Conservation (phyloP, 2,329 filamentous ascomycete species). For the Geosmithia putterillii region DNA sequence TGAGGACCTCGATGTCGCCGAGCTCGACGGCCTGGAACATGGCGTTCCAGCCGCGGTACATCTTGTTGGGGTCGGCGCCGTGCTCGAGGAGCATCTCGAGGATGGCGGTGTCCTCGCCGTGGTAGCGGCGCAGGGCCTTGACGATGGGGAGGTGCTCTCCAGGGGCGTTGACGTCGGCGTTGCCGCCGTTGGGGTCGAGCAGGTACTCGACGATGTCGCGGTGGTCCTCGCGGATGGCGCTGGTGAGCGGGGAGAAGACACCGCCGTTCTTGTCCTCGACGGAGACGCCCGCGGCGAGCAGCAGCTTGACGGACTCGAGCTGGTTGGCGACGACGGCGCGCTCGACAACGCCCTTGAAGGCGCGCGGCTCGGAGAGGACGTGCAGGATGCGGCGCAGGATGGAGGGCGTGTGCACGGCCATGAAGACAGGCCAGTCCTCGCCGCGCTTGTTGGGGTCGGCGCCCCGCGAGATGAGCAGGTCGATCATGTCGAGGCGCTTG, state of each 20-base stretch:
- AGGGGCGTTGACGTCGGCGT: conserved; percentile 51
- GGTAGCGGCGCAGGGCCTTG: conserved; percentile 51
- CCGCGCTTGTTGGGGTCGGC: conserved; percentile 52
- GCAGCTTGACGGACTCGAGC: conserved; percentile 53
- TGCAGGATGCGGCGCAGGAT: conserved; percentile 48
- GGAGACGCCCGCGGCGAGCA: conserved; percentile 50
- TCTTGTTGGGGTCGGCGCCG: conserved; percentile 55
- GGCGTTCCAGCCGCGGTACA: conserved; percentile 55
- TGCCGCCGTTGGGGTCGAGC: conserved; percentile 39
- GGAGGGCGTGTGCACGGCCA: conserved; percentile 50
- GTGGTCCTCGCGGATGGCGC: conserved; percentile 50
- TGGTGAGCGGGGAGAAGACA: conserved; percentile 58
- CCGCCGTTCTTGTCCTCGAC: conserved; percentile 63
- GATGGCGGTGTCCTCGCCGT: conserved; percentile 43
- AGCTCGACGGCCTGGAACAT: conserved; percentile 55
- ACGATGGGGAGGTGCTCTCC: conserved; percentile 61
- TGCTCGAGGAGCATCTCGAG: conserved; percentile 49
- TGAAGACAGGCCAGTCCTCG: conserved; percentile 58
- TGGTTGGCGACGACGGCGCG: conserved; percentile 55
- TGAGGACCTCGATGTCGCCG: conserved; percentile 42
- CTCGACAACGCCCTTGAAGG: conserved; percentile 55
- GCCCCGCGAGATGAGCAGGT: conserved; percentile 42
- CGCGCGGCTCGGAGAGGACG: conserved; percentile 42
- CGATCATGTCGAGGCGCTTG: conserved; percentile 44
- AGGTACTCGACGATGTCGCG: conserved; percentile 50